A percentile compares a stretch with the other conserved stretches of the same genome.
These are phyloP conservation scores for Daldinia bambusicola DNA, from an alignment of 495 filamentous ascomycete species.

Conservation along the genomic window DNA sequence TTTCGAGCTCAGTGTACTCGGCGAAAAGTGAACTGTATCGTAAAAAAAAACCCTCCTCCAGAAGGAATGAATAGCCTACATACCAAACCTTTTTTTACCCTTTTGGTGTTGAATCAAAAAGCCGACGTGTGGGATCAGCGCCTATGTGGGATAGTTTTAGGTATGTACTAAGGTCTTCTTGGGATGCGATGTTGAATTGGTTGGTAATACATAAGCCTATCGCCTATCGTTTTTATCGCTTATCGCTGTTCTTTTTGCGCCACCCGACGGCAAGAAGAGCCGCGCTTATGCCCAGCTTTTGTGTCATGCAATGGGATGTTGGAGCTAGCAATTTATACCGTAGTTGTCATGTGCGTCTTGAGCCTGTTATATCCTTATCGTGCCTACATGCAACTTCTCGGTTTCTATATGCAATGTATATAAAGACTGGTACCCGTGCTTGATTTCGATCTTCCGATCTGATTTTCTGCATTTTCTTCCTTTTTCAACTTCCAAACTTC, in stretches of 20 bases:
- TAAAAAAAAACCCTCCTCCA: not conserved
- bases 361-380: not conserved
- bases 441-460: conserved; percentile 30
- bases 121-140: not conserved
- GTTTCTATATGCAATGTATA: not conserved
- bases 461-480: conserved; percentile 26
- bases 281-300: not conserved
- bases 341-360: not conserved
- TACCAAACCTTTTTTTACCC: not conserved
- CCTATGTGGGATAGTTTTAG: too few species aligned
- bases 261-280: conserved; percentile 5
- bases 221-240: conserved; percentile 18
- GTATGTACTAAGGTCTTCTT: not conserved
- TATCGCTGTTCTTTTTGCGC: conserved; percentile 21
- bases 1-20: not conserved
- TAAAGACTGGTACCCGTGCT: not conserved
- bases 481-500: conserved; percentile 24
- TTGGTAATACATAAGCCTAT: conserved; percentile 34
- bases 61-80: not conserved
- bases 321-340: conserved; percentile 6
- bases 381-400: not conserved
- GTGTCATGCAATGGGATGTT: not conserved
- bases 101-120: conserved; percentile 13
- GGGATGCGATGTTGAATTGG: conserved; percentile 17
- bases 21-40: not conserved